Evolutionary conservation across 2,329 filamentous ascomycete genomes (phyloP).

Genomic region (Colletotrichum spaethianum): DNA sequence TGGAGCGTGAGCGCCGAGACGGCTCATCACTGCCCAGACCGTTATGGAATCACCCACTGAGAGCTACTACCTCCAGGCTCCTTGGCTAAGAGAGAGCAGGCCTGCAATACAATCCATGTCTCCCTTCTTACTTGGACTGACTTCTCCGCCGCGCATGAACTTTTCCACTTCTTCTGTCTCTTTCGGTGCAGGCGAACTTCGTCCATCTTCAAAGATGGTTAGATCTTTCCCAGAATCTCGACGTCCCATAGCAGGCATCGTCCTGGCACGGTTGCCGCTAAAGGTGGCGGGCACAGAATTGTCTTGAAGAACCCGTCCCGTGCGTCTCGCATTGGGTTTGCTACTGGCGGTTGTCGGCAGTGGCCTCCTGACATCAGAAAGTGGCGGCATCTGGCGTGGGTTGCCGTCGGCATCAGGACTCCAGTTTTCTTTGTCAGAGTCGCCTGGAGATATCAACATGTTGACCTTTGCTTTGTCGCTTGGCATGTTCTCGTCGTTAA

Average conservation of each 20-base stretch:
- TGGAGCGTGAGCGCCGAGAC: not conserved
- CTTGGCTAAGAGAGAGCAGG: conserved; percentile 89
- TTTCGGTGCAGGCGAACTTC: conserved; percentile 46
- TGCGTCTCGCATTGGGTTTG: conserved; percentile 56
- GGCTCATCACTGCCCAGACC: too few species aligned
- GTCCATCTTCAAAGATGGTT: conserved; percentile 68
- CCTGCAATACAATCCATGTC: conserved; percentile 93
- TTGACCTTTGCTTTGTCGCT: conserved; percentile 55
- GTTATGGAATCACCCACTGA: conserved; percentile 14
- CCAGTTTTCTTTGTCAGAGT: conserved; percentile 98
- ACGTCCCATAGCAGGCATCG: conserved; percentile 54
- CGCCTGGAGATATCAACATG: conserved; percentile 59
- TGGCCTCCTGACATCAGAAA: conserved; percentile 49
- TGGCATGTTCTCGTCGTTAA: conserved; percentile 39
- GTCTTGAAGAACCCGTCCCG: conserved; percentile 58
- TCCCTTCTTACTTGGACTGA: conserved; percentile 79
- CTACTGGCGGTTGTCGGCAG: conserved; percentile 52
- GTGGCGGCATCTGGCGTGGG: conserved; percentile 47
- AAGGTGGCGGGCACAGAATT: conserved; percentile 52
- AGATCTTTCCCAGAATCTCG: conserved; percentile 51
- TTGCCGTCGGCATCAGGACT: conserved; percentile 67
- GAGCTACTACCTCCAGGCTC: conserved; percentile 80
- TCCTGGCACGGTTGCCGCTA: conserved; percentile 55
- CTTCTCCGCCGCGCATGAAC: conserved; percentile 78
- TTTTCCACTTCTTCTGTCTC: conserved; percentile 74